These are phyloP conservation scores for Metschnikowia aberdeeniae DNA, from an alignment of 805 yeast genomes.

Conservation along the genomic window DNA sequence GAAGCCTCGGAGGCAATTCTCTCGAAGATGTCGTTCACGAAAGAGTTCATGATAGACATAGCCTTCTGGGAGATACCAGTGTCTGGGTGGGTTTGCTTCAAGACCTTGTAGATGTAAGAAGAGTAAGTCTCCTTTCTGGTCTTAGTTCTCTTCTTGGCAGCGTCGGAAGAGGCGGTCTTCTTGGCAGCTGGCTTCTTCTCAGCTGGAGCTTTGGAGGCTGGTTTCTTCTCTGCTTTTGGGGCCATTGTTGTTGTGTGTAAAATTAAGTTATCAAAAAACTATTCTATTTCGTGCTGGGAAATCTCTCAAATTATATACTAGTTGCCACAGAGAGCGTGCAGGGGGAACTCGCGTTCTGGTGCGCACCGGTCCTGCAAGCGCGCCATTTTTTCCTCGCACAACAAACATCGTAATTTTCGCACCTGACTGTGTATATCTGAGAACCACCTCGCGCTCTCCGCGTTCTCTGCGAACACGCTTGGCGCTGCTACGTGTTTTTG, in stretches of 20 bases:
- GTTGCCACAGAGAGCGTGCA: slow-evolving; percentile 19
- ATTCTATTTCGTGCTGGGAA: slow-evolving; percentile 9
- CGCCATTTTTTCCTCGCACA: slow-evolving; percentile 6
- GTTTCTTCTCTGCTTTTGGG: slow-evolving; percentile 38
- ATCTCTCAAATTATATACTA: slow-evolving; percentile 18
- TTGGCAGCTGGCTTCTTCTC: slow-evolving; percentile 39
- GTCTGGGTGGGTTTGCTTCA: slow-evolving; percentile 39
- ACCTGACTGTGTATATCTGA: slow-evolving; percentile 14
- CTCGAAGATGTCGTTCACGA: slow-evolving; percentile 36
- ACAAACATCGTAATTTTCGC: slow-evolving; percentile 11
- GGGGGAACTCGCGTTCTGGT: slow-evolving; percentile 16
- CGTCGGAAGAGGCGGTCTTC: slow-evolving; percentile 30
- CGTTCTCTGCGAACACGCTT: slow-evolving; percentile 6
- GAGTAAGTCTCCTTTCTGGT: slow-evolving; percentile 38
- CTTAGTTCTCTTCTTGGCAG: slow-evolving; percentile 34
- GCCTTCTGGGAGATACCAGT: slow-evolving; percentile 39
- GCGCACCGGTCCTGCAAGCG: slow-evolving; percentile 15
- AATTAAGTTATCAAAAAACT: slow-evolving; percentile 17
- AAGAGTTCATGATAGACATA: slow-evolving; percentile 38
- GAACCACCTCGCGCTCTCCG: slow-evolving; percentile 12
- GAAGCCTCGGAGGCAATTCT: slow-evolving; percentile 37
- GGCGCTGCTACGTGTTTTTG: not conserved
- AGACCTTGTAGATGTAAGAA: slow-evolving; percentile 36
- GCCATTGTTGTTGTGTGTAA: slow-evolving; percentile 24
- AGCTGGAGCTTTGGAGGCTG: slow-evolving; percentile 38